Conservation (phyloP, 805 yeast species). For the Sugiyamaella qingdaonensis region DNA sequence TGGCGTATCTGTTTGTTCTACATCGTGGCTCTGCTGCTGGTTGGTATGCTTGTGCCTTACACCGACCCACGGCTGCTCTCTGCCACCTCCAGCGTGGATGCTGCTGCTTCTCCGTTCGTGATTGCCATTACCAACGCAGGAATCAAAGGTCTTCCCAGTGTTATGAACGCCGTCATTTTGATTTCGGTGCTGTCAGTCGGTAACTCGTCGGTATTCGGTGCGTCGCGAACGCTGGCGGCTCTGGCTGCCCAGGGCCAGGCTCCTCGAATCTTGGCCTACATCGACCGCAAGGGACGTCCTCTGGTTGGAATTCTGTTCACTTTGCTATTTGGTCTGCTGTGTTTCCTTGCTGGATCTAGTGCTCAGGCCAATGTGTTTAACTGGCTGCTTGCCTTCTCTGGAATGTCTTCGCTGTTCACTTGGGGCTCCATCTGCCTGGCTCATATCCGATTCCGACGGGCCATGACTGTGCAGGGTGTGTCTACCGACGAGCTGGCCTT, state of each 20-base stretch:
- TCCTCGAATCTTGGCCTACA: slow-evolving; percentile 54
- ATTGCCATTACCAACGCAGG: slow-evolving; percentile 63
- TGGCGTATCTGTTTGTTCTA: slow-evolving; percentile 74
- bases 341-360: slow-evolving; percentile 56
- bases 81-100: slow-evolving; percentile 48
- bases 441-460: slow-evolving; percentile 63
- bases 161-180: slow-evolving; percentile 64
- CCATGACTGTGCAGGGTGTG: slow-evolving; percentile 61
- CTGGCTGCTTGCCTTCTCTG: slow-evolving; percentile 72
- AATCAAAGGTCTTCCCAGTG: slow-evolving; percentile 60
- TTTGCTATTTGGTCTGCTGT: slow-evolving; percentile 44
- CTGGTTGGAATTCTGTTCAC: slow-evolving; percentile 50
- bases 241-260: slow-evolving; percentile 61
- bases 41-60: slow-evolving; percentile 67
- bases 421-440: slow-evolving; percentile 71
- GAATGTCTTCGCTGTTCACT: slow-evolving; percentile 66
- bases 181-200: slow-evolving; percentile 69
- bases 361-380: slow-evolving; percentile 55
- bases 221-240: slow-evolving; percentile 63
- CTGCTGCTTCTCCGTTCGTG: slow-evolving; percentile 66
- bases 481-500: slow-evolving; percentile 60
- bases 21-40: slow-evolving; percentile 49
- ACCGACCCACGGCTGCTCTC: slow-evolving; percentile 45
- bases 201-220: slow-evolving; percentile 61
- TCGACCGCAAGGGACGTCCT: slow-evolving; percentile 71